phyloP scores from a whole-genome alignment of 2,329 filamentous ascomycete genomes.

The Tolypocladium tropicale region DNA sequence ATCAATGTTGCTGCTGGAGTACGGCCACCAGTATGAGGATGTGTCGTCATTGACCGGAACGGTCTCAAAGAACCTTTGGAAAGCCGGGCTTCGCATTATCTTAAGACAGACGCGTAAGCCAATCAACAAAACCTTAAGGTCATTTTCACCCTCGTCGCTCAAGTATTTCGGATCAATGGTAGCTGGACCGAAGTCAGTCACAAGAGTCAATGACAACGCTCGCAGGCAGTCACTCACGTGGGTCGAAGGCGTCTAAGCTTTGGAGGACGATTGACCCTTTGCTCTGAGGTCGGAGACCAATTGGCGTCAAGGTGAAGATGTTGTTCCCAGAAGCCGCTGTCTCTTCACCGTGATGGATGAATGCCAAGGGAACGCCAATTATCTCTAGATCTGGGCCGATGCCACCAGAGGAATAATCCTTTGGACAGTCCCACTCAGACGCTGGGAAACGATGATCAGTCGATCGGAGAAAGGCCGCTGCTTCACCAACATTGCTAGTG shows the following conservation, averaged over 20 bases:
- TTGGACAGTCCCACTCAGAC: neutral
- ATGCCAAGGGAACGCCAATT: neutral
- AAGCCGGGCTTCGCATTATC: neutral
- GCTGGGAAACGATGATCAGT: neutral
- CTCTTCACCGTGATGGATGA: neutral
- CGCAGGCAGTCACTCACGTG: neutral
- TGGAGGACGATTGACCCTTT: neutral
- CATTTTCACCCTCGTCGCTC: neutral
- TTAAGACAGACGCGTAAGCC: neutral
- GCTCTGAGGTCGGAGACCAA: neutral
- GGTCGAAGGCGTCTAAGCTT: neutral
- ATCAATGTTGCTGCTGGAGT: constrained; percentile 8
- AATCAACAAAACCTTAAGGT: neutral
- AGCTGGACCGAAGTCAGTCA: neutral
- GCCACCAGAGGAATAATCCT: neutral
- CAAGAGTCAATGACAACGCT: neutral
- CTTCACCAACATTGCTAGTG: neutral
- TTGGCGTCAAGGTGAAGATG: neutral
- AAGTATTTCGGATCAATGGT: neutral
- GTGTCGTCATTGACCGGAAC: constrained; percentile 6
- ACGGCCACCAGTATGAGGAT: constrained; percentile 10
- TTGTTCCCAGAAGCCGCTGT: neutral
- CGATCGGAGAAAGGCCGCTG: neutral
- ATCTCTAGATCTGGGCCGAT: neutral
- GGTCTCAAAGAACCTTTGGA: constrained; percentile 5